phyloP scores from a whole-genome alignment of 208 protist species.

The Acanthamoeba royreba region DNA sequence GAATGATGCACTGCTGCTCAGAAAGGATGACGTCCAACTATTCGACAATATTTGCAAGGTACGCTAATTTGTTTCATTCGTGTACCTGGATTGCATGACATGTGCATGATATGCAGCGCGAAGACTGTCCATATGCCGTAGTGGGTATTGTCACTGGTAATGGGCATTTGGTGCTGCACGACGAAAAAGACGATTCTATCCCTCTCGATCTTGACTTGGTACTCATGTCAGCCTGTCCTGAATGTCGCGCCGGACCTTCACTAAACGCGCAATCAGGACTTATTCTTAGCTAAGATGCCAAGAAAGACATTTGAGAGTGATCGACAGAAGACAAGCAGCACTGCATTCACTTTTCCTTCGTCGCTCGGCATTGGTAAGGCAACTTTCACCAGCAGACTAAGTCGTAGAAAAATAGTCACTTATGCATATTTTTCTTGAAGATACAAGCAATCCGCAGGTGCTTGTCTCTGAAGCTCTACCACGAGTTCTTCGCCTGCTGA shows the following conservation, averaged over 20 bases:
- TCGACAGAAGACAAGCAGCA: background rate
- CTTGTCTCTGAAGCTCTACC: background rate
- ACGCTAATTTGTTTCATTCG: too few species aligned
- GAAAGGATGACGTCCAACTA: constrained; percentile 49
- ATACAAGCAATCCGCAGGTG: background rate
- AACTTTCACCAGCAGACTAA: too few species aligned
- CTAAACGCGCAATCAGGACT: too few species aligned
- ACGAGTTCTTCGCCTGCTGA: constrained; percentile 67
- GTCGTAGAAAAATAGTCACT: too few species aligned
- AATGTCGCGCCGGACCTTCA: too few species aligned
- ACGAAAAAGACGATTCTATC: constrained; percentile 44
- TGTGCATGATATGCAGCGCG: too few species aligned
- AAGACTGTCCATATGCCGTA: constrained; percentile 68
- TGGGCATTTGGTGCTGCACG: constrained; percentile 62
- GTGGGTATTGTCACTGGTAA: constrained; percentile 79
- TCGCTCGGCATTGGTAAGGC: too few species aligned
- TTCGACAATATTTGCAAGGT: constrained; percentile 69
- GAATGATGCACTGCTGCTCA: constrained; percentile 76
- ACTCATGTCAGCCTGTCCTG: too few species aligned
- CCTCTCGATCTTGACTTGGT: constrained; percentile 48
- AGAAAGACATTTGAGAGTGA: constrained; percentile 67
- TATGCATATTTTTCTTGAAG: too few species aligned
- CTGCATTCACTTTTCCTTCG: constrained; percentile 46
- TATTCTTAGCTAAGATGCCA: constrained; percentile 70
- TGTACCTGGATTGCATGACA: too few species aligned